phyloP scores from a whole-genome alignment of 345 rosid species.

The Mangifera indica region DNA sequence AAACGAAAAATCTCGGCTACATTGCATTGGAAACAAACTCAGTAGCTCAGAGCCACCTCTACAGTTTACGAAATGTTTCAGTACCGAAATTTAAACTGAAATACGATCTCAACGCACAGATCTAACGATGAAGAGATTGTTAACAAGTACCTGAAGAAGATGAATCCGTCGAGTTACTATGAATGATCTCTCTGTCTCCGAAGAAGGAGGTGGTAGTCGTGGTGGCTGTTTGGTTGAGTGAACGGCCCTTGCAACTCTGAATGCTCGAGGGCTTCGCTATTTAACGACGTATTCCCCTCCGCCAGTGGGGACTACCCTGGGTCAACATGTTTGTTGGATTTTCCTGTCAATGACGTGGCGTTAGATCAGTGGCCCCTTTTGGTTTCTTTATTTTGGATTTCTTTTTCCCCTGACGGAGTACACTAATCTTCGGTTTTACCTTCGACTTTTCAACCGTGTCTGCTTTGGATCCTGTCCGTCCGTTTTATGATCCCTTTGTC shows the following conservation, averaged over 20 bases:
- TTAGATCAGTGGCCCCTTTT: neutral
- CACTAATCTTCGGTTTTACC: no score
- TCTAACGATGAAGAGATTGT: no score
- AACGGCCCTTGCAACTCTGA: neutral
- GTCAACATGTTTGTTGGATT: neutral
- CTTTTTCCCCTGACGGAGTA: neutral
- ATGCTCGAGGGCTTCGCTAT: neutral
- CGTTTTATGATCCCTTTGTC: neutral
- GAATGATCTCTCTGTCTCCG: neutral
- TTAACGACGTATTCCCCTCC: constrained; percentile 11
- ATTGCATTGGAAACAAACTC: neutral
- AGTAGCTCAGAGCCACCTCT: no score
- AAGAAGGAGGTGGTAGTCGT: no score
- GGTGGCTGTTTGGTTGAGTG: neutral
- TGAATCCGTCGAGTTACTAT: no score
- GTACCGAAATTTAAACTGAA: no score
- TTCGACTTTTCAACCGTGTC: no score
- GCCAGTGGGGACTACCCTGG: neutral
- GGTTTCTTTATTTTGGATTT: neutral
- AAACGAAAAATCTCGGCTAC: neutral
- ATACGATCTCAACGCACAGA: no score
- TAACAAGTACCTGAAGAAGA: neutral
- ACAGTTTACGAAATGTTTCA: no score
- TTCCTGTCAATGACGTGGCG: neutral
- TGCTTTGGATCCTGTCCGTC: neutral